Percentiles rank a stretch among this genome's conserved stretches.
Conservation (phyloP, 371 early-diverging fungal species). For the Chytridiales sp. region DNA sequence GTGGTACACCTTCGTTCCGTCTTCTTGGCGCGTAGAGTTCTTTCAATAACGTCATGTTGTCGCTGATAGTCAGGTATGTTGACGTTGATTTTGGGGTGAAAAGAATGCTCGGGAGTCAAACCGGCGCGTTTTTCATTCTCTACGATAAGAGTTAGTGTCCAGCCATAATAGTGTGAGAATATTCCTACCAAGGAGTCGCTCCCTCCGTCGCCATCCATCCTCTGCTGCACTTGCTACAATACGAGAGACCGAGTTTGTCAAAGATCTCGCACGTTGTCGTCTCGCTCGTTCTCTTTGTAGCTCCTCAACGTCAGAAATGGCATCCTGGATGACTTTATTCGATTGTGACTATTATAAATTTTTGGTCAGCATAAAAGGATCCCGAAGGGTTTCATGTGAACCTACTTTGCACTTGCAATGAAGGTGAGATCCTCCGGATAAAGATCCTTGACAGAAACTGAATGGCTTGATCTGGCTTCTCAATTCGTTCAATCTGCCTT, state of each 20-base stretch:
- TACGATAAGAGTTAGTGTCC: background rate
- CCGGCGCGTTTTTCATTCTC: conserved; percentile 27
- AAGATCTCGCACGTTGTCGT: conserved; percentile 6
- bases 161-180: background rate
- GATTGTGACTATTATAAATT: conserved; percentile 18
- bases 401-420: conserved; percentile 26
- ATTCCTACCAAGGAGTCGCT: conserved; percentile 15
- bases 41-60: conserved; percentile 6
- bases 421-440: background rate
- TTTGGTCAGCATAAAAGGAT: no score
- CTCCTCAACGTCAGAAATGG: conserved; percentile 5
- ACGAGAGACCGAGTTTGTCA: conserved; percentile 2
- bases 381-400: background rate
- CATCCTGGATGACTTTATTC: conserved; percentile 19
- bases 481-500: conserved; percentile 11
- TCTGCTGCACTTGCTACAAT: conserved; percentile 27
- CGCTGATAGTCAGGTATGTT: conserved; percentile 18
- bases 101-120: conserved; percentile 25
- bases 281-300: conserved; percentile 1
- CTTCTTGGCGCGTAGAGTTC: background rate
- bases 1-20: background rate
- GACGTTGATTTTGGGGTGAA: conserved; percentile 23
- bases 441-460: conserved; percentile 29
- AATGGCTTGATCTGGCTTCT: conserved; percentile 23
- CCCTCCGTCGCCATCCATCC: conserved; percentile 22